Percentiles rank a stretch among this genome's conserved stretches.
phyloP scores from a whole-genome alignment of 352 stramenopile species.

The Phytophthora pinifolia region DNA sequence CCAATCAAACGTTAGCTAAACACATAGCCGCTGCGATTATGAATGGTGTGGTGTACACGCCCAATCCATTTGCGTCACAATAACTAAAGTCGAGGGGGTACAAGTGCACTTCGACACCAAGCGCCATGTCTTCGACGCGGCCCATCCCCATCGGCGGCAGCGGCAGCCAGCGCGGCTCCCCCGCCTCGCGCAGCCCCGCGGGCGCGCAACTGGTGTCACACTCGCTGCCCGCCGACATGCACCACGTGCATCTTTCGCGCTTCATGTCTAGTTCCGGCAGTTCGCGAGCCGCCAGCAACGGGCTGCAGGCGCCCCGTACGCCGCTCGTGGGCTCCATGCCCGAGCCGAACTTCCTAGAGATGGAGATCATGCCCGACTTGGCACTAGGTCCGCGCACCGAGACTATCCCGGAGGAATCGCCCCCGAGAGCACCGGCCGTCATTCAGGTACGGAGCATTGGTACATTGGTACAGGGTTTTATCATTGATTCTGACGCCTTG shows the following conservation, averaged over 20 bases:
- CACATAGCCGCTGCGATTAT: not conserved
- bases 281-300: slow-evolving; percentile 14
- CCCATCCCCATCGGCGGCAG: slow-evolving; percentile 53
- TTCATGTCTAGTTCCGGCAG: slow-evolving; percentile 32
- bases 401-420: slow-evolving; percentile 25
- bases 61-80: slow-evolving; percentile 24
- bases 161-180: slow-evolving; percentile 50
- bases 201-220: slow-evolving; percentile 40
- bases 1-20: not conserved
- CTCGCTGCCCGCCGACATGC: slow-evolving; percentile 63
- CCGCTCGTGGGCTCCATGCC: slow-evolving; percentile 64
- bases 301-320: slow-evolving; percentile 49
- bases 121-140: slow-evolving; percentile 46
- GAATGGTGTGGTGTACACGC: not conserved
- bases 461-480: not conserved
- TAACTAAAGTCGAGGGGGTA: slow-evolving; percentile 8
- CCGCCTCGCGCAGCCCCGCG: slow-evolving; percentile 24
- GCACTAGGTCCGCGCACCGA: slow-evolving; percentile 48
- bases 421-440: slow-evolving; percentile 39
- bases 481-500: slow-evolving; percentile 9
- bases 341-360: slow-evolving; percentile 55
- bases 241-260: slow-evolving; percentile 38
- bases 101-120: slow-evolving; percentile 2
- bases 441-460: slow-evolving; percentile 35
- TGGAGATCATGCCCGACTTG: slow-evolving; percentile 62